Base-by-base conservation (phyloP, 106 monocot genomes). In the Dioscorea dumetorum region DNA sequence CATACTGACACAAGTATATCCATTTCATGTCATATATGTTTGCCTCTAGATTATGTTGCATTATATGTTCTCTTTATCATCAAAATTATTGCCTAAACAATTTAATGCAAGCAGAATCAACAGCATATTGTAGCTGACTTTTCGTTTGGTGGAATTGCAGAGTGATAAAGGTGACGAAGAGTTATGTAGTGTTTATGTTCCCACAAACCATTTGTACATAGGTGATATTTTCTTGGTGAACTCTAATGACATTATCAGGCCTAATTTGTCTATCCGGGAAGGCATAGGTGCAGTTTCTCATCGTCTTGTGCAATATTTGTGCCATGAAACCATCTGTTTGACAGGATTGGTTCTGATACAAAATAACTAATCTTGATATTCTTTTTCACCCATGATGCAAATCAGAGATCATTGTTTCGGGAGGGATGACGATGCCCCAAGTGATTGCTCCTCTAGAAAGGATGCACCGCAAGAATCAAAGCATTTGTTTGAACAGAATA, bases 341-440 rank as follows among this genome's bases (percentile, higher is more conserved):
- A 19, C 54, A 54, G 15, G 15, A 54, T 54, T 18, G 5, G 19
- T 19, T 54, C 54, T 19, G 54, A 4, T 18, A 16, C 5, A 16
- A 2, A 18, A 15, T 54, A 18, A 13, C 19, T 54, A 14, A 41
- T 0, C 41, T 54, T 54, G 9, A 5, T 8, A 8, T 4, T 60
- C 4, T 3, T 60, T 20, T 20, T 23, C 24, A 4, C 13, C 13
- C 20, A 8, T 60, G 3, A 12, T 9, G 6, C 7, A 22, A 24
- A 23, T 20, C 83, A 94, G 94, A 94, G 78, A 94, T 94, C 33
- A 94, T 94, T 60, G 94, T 94, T 13, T 75, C 81, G 22, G 81
- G 81, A 33, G 81, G 81, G 15, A 81, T 81, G 81, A 81, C 81
- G 10, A 94, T 94, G 94, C 94, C 94, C 12, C 90, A 94, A 74